These are phyloP conservation scores for Apiotrichum siamense DNA, from an alignment of 1,284 basidiomycete genomes.

Conservation along the genomic window DNA sequence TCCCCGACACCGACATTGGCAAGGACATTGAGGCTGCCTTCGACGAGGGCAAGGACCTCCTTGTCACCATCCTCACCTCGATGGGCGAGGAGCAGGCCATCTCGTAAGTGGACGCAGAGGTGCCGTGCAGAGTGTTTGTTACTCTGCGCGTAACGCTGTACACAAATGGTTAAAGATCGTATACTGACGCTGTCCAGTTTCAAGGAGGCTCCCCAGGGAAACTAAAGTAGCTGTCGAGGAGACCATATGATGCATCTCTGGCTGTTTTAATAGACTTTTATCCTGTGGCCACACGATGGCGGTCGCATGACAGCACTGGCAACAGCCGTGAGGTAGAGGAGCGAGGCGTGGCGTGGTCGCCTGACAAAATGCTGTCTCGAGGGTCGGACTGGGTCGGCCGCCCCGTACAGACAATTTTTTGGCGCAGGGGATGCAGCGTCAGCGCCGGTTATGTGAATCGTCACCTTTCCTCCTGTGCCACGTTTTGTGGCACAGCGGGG, in stretches of 20 bases:
- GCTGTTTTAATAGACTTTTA: background rate
- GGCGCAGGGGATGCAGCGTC: too few species aligned
- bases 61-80: slow-evolving; percentile 79
- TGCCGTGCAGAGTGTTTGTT: background rate
- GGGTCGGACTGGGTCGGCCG: too few species aligned
- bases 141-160: background rate
- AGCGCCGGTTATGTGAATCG: too few species aligned
- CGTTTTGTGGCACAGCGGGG: slow-evolving; percentile 1
- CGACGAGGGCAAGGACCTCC: slow-evolving; percentile 74
- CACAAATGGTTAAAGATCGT: background rate
- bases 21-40: slow-evolving; percentile 66
- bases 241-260: slow-evolving; percentile 5
- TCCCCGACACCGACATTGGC: slow-evolving; percentile 83
- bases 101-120: slow-evolving; percentile 48
- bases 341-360: too few species aligned
- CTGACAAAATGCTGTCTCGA: too few species aligned
- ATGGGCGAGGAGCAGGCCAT: slow-evolving; percentile 80
- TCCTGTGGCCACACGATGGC: too few species aligned
- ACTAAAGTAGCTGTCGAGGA: slow-evolving; percentile 2
- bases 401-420: too few species aligned
- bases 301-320: too few species aligned
- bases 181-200: background rate
- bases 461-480: background rate
- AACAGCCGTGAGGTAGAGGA: too few species aligned
- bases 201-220: slow-evolving; percentile 67